These are phyloP conservation scores for Aspergillus texensis DNA, from an alignment of 2,329 filamentous ascomycete species.

Conservation along the genomic window DNA sequence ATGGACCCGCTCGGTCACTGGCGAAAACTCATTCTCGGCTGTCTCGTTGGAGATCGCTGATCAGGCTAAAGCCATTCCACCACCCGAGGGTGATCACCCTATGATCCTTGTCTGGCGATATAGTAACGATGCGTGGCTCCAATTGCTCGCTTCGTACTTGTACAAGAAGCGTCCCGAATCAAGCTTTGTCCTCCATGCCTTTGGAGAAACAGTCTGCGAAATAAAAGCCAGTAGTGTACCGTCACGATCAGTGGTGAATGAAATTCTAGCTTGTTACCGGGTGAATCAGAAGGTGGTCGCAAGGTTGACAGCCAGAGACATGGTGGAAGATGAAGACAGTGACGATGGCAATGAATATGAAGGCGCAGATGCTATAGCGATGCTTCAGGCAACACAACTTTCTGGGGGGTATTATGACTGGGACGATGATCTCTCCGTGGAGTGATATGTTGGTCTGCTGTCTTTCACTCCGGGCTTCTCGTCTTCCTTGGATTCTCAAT, in stretches of 20 bases:
- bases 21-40: constrained; percentile 22
- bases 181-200: constrained; percentile 34
- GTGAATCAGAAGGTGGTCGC: constrained; percentile 35
- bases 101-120: constrained; percentile 39
- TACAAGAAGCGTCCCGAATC: constrained; percentile 30
- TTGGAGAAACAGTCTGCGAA: constrained; percentile 37
- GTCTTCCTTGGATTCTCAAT: not conserved
- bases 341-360: constrained; percentile 29
- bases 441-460: constrained; percentile 17
- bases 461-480: not conserved
- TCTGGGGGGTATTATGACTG: constrained; percentile 23
- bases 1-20: constrained; percentile 23
- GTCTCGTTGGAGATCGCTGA: constrained; percentile 33
- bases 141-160: constrained; percentile 42
- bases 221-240: constrained; percentile 32
- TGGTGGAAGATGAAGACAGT: constrained; percentile 16
- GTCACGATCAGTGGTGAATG: constrained; percentile 30
- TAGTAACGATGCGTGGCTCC: constrained; percentile 33
- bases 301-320: constrained; percentile 28
- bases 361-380: constrained; percentile 31
- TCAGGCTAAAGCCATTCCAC: constrained; percentile 31
- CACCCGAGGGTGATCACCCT: constrained; percentile 35
- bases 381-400: constrained; percentile 22
- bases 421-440: constrained; percentile 29
- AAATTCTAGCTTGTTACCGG: constrained; percentile 33